Conservation (phyloP, 306 rosid species). For the Lathyrus tuberosus region DNA sequence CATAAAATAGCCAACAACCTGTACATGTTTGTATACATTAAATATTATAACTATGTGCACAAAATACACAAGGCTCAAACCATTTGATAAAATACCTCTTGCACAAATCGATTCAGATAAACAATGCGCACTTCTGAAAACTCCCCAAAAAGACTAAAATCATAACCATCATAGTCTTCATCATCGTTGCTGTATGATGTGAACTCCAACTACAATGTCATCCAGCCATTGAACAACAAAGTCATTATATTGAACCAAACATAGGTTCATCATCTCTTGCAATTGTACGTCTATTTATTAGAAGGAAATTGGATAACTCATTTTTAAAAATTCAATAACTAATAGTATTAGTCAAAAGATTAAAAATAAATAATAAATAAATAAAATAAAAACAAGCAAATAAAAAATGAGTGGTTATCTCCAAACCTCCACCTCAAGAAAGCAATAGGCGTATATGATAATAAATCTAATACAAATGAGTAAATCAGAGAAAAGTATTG, state of each 20-base stretch:
- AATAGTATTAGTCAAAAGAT: background rate
- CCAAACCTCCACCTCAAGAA: background rate
- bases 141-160: slow-evolving; percentile 82
- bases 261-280: slow-evolving; percentile 11
- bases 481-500: slow-evolving; percentile 10
- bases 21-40: slow-evolving; percentile 39
- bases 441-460: background rate
- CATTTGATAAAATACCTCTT: slow-evolving; percentile 66
- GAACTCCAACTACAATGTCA: slow-evolving; percentile 73
- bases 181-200: slow-evolving; percentile 77
- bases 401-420: background rate
- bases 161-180: slow-evolving; percentile 90
- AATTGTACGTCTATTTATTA: background rate
- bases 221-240: slow-evolving; percentile 33
- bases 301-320: slow-evolving; percentile 14
- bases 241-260: slow-evolving; percentile 22
- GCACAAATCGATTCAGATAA: slow-evolving; percentile 88
- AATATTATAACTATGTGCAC: background rate
- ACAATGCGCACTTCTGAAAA: slow-evolving; percentile 97
- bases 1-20: slow-evolving; percentile 91
- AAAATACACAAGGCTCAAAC: slow-evolving; percentile 11
- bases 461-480: slow-evolving; percentile 2
- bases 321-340: background rate
- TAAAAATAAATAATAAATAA: no score
- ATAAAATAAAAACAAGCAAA: background rate